Evolutionary conservation across 768 basidiomycete genomes (phyloP).

Genomic region (Sarcodon aspratus): DNA sequence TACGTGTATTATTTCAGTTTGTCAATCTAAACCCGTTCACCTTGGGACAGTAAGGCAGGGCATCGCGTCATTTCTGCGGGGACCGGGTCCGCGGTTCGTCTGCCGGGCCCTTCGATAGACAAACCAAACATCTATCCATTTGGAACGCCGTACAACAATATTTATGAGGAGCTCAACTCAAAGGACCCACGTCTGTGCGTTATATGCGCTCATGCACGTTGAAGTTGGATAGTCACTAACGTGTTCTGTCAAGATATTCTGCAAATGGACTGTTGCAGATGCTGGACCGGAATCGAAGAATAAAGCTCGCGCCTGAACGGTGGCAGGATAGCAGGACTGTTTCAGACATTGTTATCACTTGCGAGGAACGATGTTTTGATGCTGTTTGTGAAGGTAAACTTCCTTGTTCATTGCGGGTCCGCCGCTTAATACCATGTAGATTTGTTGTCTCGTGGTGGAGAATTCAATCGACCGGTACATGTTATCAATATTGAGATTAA

Average conservation of each 20-base stretch:
- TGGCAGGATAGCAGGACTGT: slow-evolving; percentile 89
- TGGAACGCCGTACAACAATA: slow-evolving; percentile 93
- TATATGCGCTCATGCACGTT: background rate
- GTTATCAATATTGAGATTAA: slow-evolving; percentile 97
- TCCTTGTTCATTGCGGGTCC: slow-evolving; percentile 4
- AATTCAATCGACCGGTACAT: slow-evolving; percentile 90
- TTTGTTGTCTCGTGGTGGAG: slow-evolving; percentile 77
- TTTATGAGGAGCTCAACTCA: slow-evolving; percentile 77
- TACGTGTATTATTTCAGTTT: slow-evolving; percentile 29
- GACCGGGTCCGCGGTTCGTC: slow-evolving; percentile 92
- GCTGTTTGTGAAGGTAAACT: slow-evolving; percentile 90
- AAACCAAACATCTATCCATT: slow-evolving; percentile 96
- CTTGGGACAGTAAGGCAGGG: slow-evolving; percentile 70
- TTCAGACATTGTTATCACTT: slow-evolving; percentile 97
- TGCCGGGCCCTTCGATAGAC: slow-evolving; percentile 94
- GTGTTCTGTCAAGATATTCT: slow-evolving; percentile 50
- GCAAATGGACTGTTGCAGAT: slow-evolving; percentile 92
- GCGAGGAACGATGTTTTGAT: slow-evolving; percentile 98
- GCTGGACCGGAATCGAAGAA: slow-evolving; percentile 88
- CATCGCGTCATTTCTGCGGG: slow-evolving; percentile 89
- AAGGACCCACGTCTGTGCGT: slow-evolving; percentile 82
- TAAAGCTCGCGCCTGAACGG: slow-evolving; percentile 89
- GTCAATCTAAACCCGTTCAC: background rate
- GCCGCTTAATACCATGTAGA: slow-evolving; percentile 32
- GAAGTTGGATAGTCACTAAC: background rate